Evolutionary conservation across 441 rosid genomes (phyloP), one percentile per base, ranked within the genome.

Genomic region (Dalechampia spathulata): DNA sequence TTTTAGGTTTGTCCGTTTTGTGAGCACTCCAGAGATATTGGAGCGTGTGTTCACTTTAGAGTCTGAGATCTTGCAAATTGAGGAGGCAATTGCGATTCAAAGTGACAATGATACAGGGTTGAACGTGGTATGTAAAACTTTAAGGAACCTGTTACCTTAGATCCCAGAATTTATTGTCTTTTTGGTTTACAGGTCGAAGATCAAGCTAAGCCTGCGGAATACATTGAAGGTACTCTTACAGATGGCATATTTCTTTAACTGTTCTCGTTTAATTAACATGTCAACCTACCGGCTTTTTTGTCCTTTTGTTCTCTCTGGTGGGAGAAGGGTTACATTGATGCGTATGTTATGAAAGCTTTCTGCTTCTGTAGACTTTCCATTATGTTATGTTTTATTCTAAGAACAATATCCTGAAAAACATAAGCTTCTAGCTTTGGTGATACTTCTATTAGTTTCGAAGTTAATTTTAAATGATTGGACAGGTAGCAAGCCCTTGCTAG

Each of bases 1-100:
- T 65, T 57, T 34, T 63, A 93, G 99, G 90, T 93, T 90, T 83
- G 99, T 93, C 56, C 99, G 99, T 23, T 93, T 93, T 75, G 97
- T 93, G 63, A 93, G 95, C 68, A 90, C 87, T 61, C 97, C 97
- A 0, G 97, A 85, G 81, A 66, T 93, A 30, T 55, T 93, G 67
- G 97, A 93, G 65, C 78, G 99, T 57, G 95, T 87, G 49, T 71
- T 82, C 64, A 75, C 78, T 17, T 63, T 85, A 47, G 99, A 93
- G 75, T 87, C 96, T 36, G 99, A 93, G 83, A 87, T 93, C 61
- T 67, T 83, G 68, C 99, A 93, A 78, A 85, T 90, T 49, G 87
- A 80, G 62, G 87, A 87, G 77, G 97, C 96, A 64, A 83, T 90
- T 76, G 79, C 78, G 28, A 80, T 77, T 55, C 99, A 87, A 73